Conservation (phyloP, 2,329 filamentous ascomycete genomes). For the Nothopassalora personata region DNA sequence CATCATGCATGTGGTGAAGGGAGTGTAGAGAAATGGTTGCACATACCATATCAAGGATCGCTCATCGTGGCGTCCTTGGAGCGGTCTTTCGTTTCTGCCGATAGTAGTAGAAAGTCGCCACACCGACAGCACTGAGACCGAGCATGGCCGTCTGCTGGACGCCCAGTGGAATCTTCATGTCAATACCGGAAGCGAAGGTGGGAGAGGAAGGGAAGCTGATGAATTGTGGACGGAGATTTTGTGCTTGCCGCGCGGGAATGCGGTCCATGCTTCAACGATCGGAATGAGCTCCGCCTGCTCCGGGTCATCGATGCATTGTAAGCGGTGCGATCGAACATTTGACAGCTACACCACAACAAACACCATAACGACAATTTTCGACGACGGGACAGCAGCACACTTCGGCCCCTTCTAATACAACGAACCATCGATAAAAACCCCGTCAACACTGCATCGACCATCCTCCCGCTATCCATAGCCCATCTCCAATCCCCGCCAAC, state of each 20-base stretch:
- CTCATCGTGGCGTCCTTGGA: background rate
- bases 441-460: no score
- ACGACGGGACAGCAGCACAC: background rate
- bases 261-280: background rate
- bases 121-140: background rate
- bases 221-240: background rate
- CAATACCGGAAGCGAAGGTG: background rate
- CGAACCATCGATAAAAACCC: background rate
- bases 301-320: background rate
- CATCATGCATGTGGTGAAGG: conserved; percentile 25
- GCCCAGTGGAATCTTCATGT: background rate
- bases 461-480: no score
- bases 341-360: background rate
- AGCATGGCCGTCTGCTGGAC: background rate
- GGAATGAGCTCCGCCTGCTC: background rate
- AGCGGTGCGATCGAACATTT: background rate
- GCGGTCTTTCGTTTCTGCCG: background rate
- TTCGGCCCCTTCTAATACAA: background rate
- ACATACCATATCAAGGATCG: conserved; percentile 1
- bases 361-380: background rate
- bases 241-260: background rate
- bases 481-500: background rate
- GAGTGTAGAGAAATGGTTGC: background rate
- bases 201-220: background rate
- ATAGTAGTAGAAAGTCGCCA: background rate